Evolutionary conservation across 768 basidiomycete genomes (phyloP), one percentile per base, ranked within the genome.

Genomic region (Pleurotus eryngii): DNA sequence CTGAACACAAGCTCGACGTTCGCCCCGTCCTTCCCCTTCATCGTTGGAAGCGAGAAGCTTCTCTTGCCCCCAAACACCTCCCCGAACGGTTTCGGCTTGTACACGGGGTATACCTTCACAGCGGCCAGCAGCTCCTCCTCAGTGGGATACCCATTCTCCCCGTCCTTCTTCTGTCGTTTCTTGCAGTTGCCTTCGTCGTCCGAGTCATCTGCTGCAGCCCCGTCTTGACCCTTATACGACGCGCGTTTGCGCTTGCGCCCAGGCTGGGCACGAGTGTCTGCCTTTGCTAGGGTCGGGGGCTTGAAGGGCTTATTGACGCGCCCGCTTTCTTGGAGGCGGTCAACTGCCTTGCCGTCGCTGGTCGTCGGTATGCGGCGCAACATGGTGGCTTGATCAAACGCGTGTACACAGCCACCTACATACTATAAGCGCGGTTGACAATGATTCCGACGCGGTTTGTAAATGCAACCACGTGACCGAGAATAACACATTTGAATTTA

Each of bases 191-290:
- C 66, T 26, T 68, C 70, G 37, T 85, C 83, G 26, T 77, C 73
- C 59, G 90, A 86, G 0, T 77, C 75, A 59, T 83, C 84, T 18
- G 82, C 80, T 49, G 76, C 84, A 49, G 84, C 82, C 5, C 65
- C 76, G 45, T 79, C 83, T 60, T 83, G 77, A 3, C 82, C 90
- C 64, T 89, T 91, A 78, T 96, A 96, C 0, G 89, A 92, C 20
- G 94, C 85, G 24, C 90, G 85, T 65, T 92, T 95, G 49, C 94
- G 84, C 69, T 96, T 97, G 22, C 94, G 81, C 61, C 79, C 78
- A 0, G 86, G 87, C 62, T 88, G 86, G 5, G 74, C 71, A 37
- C 83, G 83, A 46, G 82, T 80, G 18, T 78, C 63, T 9, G 74
- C 64, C 40, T 64, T 67, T 9, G 76, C 65, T 26, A 75, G 63